A percentile compares a stretch with the other conserved stretches of the same genome.
Conservation (phyloP, 2,329 filamentous ascomycete genomes). For the Hypoxylon sp. region DNA sequence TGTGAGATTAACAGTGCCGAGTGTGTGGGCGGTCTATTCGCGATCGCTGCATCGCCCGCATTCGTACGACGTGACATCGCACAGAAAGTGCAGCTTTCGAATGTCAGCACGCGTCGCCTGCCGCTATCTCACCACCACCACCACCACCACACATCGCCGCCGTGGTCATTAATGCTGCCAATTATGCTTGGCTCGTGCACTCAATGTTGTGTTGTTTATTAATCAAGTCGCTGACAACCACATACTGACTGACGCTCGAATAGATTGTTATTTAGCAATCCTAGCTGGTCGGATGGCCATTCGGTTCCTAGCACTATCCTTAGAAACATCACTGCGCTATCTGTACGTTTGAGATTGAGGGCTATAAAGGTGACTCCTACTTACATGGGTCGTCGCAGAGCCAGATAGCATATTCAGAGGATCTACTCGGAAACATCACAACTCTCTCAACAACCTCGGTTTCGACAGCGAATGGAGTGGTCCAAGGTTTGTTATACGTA, state of each 20-base stretch:
- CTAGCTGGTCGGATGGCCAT: constrained; percentile 65
- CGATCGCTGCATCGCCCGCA: constrained; percentile 38
- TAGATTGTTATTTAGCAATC: constrained; percentile 74
- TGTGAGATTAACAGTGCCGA: constrained; percentile 25
- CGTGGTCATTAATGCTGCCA: constrained; percentile 17
- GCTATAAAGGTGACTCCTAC: constrained; percentile 40
- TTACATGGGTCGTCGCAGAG: constrained; percentile 50
- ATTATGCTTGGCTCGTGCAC: constrained; percentile 18
- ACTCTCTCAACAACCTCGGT: constrained; percentile 81
- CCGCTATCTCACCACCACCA: constrained; percentile 17
- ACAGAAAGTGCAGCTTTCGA: constrained; percentile 18
- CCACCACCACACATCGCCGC: constrained; percentile 19
- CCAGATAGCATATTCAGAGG: constrained; percentile 67
- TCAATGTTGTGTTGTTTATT: constrained; percentile 2
- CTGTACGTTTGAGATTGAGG: constrained; percentile 59
- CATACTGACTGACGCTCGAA: constrained; percentile 29
- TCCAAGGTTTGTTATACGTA: constrained; percentile 87
- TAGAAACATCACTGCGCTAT: constrained; percentile 69
- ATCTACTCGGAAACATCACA: constrained; percentile 73
- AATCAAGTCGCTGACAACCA: neutral
- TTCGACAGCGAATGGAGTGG: constrained; percentile 69
- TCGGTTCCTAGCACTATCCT: constrained; percentile 68
- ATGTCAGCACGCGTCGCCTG: constrained; percentile 5
- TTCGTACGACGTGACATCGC: constrained; percentile 41
- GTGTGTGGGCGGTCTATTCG: constrained; percentile 36